These are phyloP conservation scores for Botrytis deweyae DNA, from an alignment of 2,329 filamentous ascomycete genomes.

Conservation along the genomic window DNA sequence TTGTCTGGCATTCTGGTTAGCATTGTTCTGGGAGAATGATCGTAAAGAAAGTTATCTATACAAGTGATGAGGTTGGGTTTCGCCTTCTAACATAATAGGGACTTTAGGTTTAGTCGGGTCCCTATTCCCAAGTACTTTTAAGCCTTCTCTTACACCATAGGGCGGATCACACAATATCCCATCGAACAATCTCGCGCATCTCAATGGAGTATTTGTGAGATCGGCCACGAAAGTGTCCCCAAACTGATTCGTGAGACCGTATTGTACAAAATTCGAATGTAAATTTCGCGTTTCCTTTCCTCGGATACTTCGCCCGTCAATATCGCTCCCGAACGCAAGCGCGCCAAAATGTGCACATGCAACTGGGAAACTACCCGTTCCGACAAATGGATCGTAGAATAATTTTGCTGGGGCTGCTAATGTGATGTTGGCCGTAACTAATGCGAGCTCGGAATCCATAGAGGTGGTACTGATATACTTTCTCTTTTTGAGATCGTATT, in stretches of 20 bases:
- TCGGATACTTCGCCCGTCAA: constrained; percentile 85
- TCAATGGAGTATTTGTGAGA: constrained; percentile 80
- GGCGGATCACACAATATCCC: constrained; percentile 95
- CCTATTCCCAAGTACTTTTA: constrained; percentile 80
- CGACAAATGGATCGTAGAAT: constrained; percentile 93
- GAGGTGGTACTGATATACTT: constrained; percentile 93
- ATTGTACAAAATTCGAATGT: constrained; percentile 78
- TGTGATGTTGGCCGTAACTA: constrained; percentile 89
- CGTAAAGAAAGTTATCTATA: constrained; percentile 43
- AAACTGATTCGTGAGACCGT: constrained; percentile 64
- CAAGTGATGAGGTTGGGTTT: constrained; percentile 58
- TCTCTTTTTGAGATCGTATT: constrained; percentile 89
- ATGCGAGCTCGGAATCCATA: constrained; percentile 92
- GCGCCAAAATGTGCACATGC: constrained; percentile 91
- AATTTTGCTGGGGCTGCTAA: constrained; percentile 78
- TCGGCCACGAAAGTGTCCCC: constrained; percentile 83
- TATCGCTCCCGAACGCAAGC: constrained; percentile 80
- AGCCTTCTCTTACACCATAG: constrained; percentile 89
- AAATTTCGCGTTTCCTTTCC: constrained; percentile 58
- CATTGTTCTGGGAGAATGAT: not conserved
- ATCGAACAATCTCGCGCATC: constrained; percentile 63
- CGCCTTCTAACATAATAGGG: constrained; percentile 66
- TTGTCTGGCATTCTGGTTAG: constrained; percentile 43
- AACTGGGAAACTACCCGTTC: constrained; percentile 89
- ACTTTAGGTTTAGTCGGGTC: constrained; percentile 60